A percentile compares a stretch with the other conserved stretches of the same genome.
Conservation (phyloP, 306 rosid genomes). For the Rosa persica region DNA sequence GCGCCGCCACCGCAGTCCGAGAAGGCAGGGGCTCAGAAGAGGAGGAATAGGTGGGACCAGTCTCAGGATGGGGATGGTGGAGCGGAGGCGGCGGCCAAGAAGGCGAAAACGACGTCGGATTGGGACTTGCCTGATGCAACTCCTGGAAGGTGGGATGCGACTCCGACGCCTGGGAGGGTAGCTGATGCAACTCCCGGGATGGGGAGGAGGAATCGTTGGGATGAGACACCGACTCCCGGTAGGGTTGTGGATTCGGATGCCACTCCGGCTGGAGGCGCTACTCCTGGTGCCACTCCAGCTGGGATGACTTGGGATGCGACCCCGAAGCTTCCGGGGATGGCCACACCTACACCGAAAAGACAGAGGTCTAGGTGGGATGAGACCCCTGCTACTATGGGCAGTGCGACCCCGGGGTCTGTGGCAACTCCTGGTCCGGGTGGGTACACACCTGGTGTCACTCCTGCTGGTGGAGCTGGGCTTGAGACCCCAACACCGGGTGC, state of each 20-base stretch:
- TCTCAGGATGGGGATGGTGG: conserved; percentile 58
- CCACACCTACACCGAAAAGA: conserved; percentile 67
- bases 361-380: conserved; percentile 85
- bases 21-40: conserved; percentile 38
- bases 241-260: conserved; percentile 63
- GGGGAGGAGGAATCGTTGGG: conserved; percentile 79
- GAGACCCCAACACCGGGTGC: conserved; percentile 70
- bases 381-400: conserved; percentile 74
- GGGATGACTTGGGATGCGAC: conserved; percentile 88
- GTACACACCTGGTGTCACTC: conserved; percentile 71
- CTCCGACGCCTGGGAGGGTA: conserved; percentile 61
- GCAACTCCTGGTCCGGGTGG: conserved; percentile 63
- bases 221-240: conserved; percentile 72
- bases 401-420: conserved; percentile 64
- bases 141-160: conserved; percentile 67
- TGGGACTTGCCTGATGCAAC: conserved; percentile 67
- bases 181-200: conserved; percentile 55
- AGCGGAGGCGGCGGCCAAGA: conserved; percentile 36
- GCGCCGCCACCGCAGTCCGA: conserved; percentile 11
- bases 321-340: conserved; percentile 63
- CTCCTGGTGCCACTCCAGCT: conserved; percentile 76
- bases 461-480: conserved; percentile 65
- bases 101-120: conserved; percentile 38
- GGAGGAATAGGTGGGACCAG: conserved; percentile 73
- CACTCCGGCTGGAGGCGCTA: conserved; percentile 63